Evolutionary conservation across 352 stramenopile species (phyloP).

Genomic region (Phytophthora megakarya): DNA sequence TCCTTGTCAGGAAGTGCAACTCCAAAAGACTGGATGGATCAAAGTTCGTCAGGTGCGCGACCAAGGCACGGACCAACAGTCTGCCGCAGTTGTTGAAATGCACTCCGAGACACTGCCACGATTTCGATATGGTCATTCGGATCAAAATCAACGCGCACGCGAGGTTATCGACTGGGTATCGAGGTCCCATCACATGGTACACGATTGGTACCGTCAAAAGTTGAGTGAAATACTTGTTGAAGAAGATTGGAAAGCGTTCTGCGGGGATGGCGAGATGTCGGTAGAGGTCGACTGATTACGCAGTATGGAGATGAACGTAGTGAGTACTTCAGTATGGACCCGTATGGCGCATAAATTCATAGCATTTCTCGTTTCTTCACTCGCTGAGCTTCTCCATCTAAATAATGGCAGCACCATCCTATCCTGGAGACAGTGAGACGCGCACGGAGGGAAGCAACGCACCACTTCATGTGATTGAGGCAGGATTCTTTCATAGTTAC

Average conservation of each 20-base stretch:
- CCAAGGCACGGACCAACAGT: not conserved
- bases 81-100: constrained; percentile 18
- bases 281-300: not conserved
- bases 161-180: constrained; percentile 19
- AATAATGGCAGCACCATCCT: not conserved
- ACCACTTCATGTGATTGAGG: not conserved
- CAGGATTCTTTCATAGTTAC: no score
- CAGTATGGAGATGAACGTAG: not conserved
- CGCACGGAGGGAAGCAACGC: not conserved
- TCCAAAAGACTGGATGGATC: constrained; percentile 33
- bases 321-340: not conserved
- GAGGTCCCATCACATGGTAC: constrained; percentile 12
- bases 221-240: constrained; percentile 31
- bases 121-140: constrained; percentile 14
- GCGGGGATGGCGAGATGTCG: not conserved
- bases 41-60: constrained; percentile 13
- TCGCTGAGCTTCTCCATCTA: not conserved
- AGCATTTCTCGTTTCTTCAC: not conserved
- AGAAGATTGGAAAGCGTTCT: constrained; percentile 32
- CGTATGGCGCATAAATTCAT: not conserved
- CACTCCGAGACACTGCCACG: constrained; percentile 20
- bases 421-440: not conserved
- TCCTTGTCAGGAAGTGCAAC: constrained; percentile 19
- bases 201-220: constrained; percentile 24
- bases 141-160: constrained; percentile 8